These are phyloP conservation scores for Rhodosporidiobolus sp. DNA, from an alignment of 768 basidiomycete genomes.

Conservation along the genomic window DNA sequence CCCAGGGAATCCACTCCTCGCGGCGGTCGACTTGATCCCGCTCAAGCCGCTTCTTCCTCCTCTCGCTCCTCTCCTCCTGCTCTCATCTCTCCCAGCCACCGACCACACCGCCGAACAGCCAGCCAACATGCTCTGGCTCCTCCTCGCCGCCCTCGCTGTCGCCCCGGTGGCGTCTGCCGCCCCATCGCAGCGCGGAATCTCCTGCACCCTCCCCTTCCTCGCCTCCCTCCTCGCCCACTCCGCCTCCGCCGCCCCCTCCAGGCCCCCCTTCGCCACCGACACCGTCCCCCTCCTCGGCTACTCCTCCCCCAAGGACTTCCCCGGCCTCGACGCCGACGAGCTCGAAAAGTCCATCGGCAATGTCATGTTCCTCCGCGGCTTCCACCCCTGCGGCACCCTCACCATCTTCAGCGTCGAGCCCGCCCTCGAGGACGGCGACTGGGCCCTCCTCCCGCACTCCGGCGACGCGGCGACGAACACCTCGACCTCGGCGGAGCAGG, in stretches of 20 bases:
- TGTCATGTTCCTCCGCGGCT: constrained; percentile 15
- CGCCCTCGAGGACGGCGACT: constrained; percentile 2
- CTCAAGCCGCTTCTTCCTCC: no score
- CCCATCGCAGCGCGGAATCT: background rate
- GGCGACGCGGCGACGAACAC: no score
- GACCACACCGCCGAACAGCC: no score
- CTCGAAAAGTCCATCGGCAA: background rate
- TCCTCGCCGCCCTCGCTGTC: no score
- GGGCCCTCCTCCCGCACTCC: background rate
- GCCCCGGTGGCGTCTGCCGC: background rate
- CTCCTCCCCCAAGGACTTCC: constrained; percentile 11
- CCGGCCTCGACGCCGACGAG: constrained; percentile 18
- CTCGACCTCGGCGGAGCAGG: no score
- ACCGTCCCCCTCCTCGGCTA: constrained; percentile 4
- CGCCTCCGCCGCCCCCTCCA: background rate
- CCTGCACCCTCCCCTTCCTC: background rate
- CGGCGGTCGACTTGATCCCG: no score
- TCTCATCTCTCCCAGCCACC: no score
- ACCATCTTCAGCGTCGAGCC: constrained; percentile 14
- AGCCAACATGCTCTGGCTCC: no score
- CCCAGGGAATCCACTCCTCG: no score
- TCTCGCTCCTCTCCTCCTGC: no score
- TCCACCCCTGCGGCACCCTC: constrained; percentile 25
- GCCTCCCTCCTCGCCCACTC: background rate
- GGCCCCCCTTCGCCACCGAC: background rate